phyloP scores from a whole-genome alignment of 495 filamentous ascomycete species.

The Talaromyces thailandensis region DNA sequence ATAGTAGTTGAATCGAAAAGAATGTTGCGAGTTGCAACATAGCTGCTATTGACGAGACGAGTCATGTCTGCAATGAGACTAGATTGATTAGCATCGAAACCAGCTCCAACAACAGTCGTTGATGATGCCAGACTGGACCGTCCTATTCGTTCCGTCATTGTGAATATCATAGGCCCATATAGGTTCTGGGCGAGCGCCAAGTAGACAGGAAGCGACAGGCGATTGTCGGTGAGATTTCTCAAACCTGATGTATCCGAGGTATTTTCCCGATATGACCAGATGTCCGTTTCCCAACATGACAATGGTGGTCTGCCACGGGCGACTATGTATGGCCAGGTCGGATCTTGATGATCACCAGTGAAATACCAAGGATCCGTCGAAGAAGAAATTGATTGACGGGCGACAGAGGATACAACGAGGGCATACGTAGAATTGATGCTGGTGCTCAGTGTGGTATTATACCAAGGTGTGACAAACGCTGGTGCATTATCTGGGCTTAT shows the following conservation, averaged over 20 bases:
- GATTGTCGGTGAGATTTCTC: conserved; percentile 1
- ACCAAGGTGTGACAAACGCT: conserved; percentile 3
- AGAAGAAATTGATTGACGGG: conserved; percentile 17
- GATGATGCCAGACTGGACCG: conserved; percentile 19
- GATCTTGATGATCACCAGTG: conserved; percentile 9
- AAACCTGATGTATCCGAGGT: conserved; percentile 12
- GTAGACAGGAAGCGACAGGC: conserved; percentile 10
- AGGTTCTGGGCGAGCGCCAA: conserved; percentile 7
- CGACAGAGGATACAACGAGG: conserved; percentile 19
- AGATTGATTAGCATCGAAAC: conserved; percentile 21
- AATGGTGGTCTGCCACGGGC: conserved; percentile 15
- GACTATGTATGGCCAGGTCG: conserved; percentile 9
- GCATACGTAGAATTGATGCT: conserved; percentile 22
- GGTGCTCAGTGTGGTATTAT: conserved; percentile 9
- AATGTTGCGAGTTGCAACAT: conserved; percentile 21
- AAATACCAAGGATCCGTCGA: conserved; percentile 25
- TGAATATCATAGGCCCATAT: conserved; percentile 13
- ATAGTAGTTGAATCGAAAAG: conserved; percentile 21
- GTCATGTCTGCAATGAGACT: conserved; percentile 19
- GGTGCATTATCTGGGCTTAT: neutral
- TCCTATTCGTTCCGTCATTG: conserved; percentile 15
- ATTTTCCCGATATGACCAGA: conserved; percentile 16
- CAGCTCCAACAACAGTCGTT: conserved; percentile 10
- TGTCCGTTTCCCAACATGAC: conserved; percentile 24
- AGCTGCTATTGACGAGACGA: conserved; percentile 21